These are phyloP conservation scores for Exophiala mesophila DNA, from an alignment of 2,329 filamentous ascomycete genomes.

Conservation along the genomic window DNA sequence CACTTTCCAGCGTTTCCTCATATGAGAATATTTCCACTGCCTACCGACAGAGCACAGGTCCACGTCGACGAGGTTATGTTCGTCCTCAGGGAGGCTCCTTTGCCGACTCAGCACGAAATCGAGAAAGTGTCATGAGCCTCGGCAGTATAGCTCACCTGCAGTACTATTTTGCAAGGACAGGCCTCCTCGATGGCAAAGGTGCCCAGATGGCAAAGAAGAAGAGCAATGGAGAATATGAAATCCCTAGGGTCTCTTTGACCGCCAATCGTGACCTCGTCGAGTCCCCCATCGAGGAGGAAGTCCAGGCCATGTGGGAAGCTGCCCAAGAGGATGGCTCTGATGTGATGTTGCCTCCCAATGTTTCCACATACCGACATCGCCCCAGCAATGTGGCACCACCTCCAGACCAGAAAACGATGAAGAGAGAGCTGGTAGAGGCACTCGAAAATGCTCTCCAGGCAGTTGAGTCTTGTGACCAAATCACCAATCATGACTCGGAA, in stretches of 20 bases:
- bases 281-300: slow-evolving; percentile 52
- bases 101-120: slow-evolving; percentile 78
- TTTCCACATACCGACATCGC: slow-evolving; percentile 88
- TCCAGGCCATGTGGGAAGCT: slow-evolving; percentile 33
- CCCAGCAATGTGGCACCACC: slow-evolving; percentile 77
- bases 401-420: slow-evolving; percentile 74
- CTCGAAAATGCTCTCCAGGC: slow-evolving; percentile 66
- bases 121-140: slow-evolving; percentile 92
- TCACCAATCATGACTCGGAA: slow-evolving; percentile 38
- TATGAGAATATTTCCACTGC: slow-evolving; percentile 41
- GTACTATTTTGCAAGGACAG: slow-evolving; percentile 96
- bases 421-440: slow-evolving; percentile 61
- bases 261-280: slow-evolving; percentile 36
- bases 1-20: slow-evolving; percentile 41
- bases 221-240: slow-evolving; percentile 42
- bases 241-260: slow-evolving; percentile 38
- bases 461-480: slow-evolving; percentile 42
- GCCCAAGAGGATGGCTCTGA: slow-evolving; percentile 63
- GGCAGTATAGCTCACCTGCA: slow-evolving; percentile 96
- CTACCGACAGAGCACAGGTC: slow-evolving; percentile 39
- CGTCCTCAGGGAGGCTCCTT: slow-evolving; percentile 84
- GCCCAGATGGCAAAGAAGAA: slow-evolving; percentile 72
- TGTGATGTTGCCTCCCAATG: slow-evolving; percentile 89
- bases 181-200: slow-evolving; percentile 87
- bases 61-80: slow-evolving; percentile 70